Evolutionary conservation across 805 yeast species (phyloP).

Genomic region (Myxozyma kluyveri): DNA sequence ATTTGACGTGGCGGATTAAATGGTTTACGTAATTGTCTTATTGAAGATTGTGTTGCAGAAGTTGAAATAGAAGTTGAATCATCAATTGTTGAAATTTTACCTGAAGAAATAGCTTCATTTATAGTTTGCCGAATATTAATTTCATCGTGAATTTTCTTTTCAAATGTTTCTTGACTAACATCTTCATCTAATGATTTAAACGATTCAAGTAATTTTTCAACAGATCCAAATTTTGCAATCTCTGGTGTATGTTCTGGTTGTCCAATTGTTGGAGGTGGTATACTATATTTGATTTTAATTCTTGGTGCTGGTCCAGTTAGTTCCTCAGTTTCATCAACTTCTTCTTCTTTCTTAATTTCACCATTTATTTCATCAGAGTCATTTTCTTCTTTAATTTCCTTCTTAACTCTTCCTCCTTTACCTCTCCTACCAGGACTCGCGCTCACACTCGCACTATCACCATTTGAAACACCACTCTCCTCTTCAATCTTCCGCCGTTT

Average conservation of each 20-base stretch:
- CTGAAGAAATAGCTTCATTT: constrained; percentile 45
- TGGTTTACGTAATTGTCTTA: constrained; percentile 41
- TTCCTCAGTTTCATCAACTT: neutral
- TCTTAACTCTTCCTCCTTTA: constrained; percentile 1
- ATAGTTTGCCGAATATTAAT: constrained; percentile 44
- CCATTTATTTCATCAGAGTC: constrained; percentile 1
- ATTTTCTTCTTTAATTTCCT: neutral
- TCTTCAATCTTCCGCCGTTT: neutral
- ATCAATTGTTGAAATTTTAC: constrained; percentile 39
- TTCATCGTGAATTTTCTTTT: constrained; percentile 56
- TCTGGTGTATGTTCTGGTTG: constrained; percentile 58
- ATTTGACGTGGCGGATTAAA: constrained; percentile 46
- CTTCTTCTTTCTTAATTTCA: neutral
- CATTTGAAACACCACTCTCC: no score
- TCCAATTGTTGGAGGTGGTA: constrained; percentile 50
- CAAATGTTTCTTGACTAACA: constrained; percentile 57
- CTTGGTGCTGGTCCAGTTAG: constrained; percentile 5
- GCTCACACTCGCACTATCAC: no score
- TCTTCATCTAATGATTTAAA: constrained; percentile 63
- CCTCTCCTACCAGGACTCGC: no score
- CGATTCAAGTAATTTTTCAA: constrained; percentile 52
- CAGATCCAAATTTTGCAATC: constrained; percentile 43
- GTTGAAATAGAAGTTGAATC: constrained; percentile 1
- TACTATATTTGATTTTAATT: constrained; percentile 26
- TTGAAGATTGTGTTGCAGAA: constrained; percentile 30